These are phyloP conservation scores for Erucastrum elatum DNA, from an alignment of 345 rosid species.

Conservation along the genomic window DNA sequence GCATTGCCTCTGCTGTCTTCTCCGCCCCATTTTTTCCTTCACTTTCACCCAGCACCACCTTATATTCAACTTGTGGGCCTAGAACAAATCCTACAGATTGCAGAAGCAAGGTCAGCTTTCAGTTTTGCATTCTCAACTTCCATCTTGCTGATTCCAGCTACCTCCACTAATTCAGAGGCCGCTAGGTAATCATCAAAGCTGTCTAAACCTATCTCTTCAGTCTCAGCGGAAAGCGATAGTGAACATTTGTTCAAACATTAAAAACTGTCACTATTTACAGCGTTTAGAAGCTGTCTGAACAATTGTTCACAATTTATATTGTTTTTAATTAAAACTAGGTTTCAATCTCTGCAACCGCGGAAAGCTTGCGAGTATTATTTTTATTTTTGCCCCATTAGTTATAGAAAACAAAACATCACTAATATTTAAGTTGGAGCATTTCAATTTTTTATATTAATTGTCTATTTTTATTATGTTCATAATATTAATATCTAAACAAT, in stretches of 20 bases:
- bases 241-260: no score
- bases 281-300: no score
- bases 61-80: conserved; percentile 65
- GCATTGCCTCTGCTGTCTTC: conserved; percentile 86
- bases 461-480: neutral
- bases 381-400: no score
- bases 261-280: no score
- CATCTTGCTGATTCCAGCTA: conserved; percentile 88
- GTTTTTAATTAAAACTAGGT: no score
- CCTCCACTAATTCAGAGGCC: conserved; percentile 66
- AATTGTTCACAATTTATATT: no score
- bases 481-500: neutral
- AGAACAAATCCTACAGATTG: conserved; percentile 78
- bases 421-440: no score
- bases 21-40: conserved; percentile 72
- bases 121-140: conserved; percentile 97
- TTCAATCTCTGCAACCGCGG: no score
- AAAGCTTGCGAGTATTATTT: no score
- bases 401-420: no score
- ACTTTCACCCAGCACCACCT: conserved; percentile 63
- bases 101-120: conserved; percentile 97
- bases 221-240: no score
- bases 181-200: conserved; percentile 56
- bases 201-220: conserved; percentile 53
- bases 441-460: no score